Base-by-base conservation (phyloP, 306 rosid species). In the Astragalus membranaceus region DNA sequence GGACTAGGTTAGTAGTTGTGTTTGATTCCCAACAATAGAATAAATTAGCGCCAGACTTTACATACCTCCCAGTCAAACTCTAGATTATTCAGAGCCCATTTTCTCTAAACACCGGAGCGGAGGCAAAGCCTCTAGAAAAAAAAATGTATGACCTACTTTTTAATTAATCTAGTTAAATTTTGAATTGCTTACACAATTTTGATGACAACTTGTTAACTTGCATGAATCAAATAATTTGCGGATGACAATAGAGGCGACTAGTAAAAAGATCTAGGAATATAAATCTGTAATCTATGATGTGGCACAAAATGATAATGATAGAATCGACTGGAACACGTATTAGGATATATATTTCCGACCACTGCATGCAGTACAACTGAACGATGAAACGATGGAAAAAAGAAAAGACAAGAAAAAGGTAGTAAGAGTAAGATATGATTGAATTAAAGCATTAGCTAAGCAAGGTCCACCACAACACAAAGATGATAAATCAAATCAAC, bases 381-480 rank as follows among this genome's bases (percentile, higher is more conserved):
- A 51, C 61, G 59, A 64, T 64, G 52, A 12, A 52, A 73, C 54
- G 35, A 61, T 56, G 63, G 53, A 46, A 69, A 68, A 55, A 14
- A 64, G 35, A 61, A 72, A 75, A 47, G 49, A 33, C 11, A 70
- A 20, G 9, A 20, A 62, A 67, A 53, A 43, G 44, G 35, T 50
- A n/a, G 23, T 42, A 66, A 29, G 75, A 67, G 16, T 32, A 62
- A 75, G 83, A 79, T 79, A 75, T 79, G 81, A 73, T 79, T 75
- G 74, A 82, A 82, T 52, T 66, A 75, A 82, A 78, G 81, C 17
- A 61, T 70, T 76, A 78, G 70, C 43, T 78, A 72, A 82, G 83
- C 70, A 51, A 46, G 83, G 79, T 74, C 81, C 79, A 59, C 86
- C 76, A 67, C 70, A 75, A 79, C 76, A 67, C 70, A 75, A 79